Evolutionary conservation across 441 rosid genomes (phyloP).

Genomic region (Populus hybrid): DNA sequence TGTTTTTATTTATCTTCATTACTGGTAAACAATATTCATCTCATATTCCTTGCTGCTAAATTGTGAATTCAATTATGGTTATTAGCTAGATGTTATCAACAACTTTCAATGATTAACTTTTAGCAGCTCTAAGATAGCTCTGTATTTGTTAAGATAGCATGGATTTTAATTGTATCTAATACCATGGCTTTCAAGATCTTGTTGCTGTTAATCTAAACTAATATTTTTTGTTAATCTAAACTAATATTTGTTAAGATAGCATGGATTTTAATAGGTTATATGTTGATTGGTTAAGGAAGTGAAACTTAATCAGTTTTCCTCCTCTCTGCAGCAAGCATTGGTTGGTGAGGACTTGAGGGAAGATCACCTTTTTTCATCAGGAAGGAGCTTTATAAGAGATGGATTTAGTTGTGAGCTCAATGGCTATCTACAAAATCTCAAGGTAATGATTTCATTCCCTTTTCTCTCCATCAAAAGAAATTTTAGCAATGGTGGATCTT

Average conservation of each 20-base stretch:
- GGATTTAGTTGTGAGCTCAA: constrained; percentile 62
- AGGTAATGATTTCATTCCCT: constrained; percentile 44
- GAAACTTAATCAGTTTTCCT: constrained; percentile 17
- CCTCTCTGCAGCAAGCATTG: constrained; percentile 63
- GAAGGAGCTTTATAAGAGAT: constrained; percentile 45
- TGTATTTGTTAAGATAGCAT: not conserved
- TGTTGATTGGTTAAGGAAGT: constrained; percentile 15
- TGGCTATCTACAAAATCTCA: constrained; percentile 58
- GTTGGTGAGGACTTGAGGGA: constrained; percentile 78
- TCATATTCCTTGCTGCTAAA: not conserved
- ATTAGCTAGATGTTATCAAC: not conserved
- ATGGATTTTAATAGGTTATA: not conserved
- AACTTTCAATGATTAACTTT: not conserved
- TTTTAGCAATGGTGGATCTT: not conserved
- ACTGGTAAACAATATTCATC: not conserved
- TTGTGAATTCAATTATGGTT: not conserved
- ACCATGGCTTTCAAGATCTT: not conserved
- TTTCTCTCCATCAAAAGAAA: not conserved
- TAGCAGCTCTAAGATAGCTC: not conserved
- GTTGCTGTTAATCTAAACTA: not conserved
- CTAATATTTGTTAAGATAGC: not conserved
- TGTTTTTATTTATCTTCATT: not conserved
- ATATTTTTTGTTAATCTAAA: not conserved
- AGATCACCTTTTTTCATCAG: constrained; percentile 72
- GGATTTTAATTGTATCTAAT: not conserved